phyloP scores from a whole-genome alignment of 331 rosid genomes.

The Erythrophleum ivorense region DNA sequence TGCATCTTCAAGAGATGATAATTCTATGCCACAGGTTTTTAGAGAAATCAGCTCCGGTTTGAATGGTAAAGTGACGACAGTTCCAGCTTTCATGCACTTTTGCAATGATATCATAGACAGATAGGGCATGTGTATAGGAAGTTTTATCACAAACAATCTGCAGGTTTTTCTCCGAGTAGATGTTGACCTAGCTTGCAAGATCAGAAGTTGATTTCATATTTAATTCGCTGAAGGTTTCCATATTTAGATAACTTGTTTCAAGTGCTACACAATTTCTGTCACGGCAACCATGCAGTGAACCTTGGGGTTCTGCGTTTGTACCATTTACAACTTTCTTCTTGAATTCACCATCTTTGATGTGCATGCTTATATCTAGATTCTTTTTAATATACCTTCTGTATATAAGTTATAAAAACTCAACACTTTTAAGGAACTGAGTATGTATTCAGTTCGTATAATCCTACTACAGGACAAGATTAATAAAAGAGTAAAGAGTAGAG shows the following conservation, averaged over 20 bases:
- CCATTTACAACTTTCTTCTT: not conserved
- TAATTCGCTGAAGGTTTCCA: constrained; percentile 16
- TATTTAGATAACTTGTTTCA: constrained; percentile 20
- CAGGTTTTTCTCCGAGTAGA: constrained; percentile 17
- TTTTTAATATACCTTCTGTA: not conserved
- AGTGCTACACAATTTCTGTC: constrained; percentile 6
- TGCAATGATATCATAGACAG: constrained; percentile 23
- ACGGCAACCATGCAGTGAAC: not conserved
- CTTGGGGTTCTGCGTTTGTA: constrained; percentile 22
- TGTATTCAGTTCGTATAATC: not conserved
- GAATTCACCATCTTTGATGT: constrained; percentile 12
- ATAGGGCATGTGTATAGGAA: constrained; percentile 13
- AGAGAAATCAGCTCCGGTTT: constrained; percentile 87
- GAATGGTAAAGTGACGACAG: constrained; percentile 59
- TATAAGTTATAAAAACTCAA: constrained; percentile 5
- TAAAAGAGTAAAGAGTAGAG: not conserved
- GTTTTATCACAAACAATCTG: constrained; percentile 16
- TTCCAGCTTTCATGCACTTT: constrained; percentile 36
- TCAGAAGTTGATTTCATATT: constrained; percentile 26
- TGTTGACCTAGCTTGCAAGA: constrained; percentile 30
- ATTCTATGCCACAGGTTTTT: constrained; percentile 65
- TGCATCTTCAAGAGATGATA: constrained; percentile 71
- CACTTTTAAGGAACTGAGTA: not conserved
- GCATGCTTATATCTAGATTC: not conserved
- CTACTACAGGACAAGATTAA: constrained; percentile 6